phyloP scores from a whole-genome alignment of 768 basidiomycete species.

The Psilocybe sp. region DNA sequence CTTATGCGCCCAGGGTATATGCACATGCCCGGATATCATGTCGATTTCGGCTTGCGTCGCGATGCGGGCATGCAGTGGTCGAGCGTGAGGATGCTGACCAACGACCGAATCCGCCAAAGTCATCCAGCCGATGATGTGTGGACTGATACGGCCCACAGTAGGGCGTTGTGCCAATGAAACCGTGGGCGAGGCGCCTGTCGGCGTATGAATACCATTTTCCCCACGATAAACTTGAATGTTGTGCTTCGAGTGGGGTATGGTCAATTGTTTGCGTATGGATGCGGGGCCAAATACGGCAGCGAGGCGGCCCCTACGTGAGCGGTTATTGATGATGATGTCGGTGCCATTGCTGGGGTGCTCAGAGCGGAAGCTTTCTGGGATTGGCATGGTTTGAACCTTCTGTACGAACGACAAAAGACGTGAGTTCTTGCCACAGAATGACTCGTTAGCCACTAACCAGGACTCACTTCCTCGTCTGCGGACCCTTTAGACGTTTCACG shows the following conservation, averaged over 20 bases:
- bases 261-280: conserved; percentile 14
- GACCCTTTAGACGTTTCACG: neutral
- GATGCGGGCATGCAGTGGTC: conserved; percentile 17
- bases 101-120: conserved; percentile 23
- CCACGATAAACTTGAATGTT: conserved; percentile 3
- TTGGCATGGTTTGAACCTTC: too few species aligned
- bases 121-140: conserved; percentile 19
- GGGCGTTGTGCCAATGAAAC: neutral
- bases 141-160: conserved; percentile 7
- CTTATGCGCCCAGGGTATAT: conserved; percentile 20
- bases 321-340: too few species aligned
- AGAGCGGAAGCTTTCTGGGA: too few species aligned
- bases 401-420: too few species aligned
- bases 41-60: conserved; percentile 21
- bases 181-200: conserved; percentile 4
- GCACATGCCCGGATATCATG: conserved; percentile 22
- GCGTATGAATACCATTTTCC: conserved; percentile 4
- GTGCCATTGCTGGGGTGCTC: too few species aligned
- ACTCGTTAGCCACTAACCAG: too few species aligned
- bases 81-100: conserved; percentile 20
- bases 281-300: neutral
- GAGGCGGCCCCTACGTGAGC: neutral
- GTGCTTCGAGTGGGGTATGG: conserved; percentile 9
- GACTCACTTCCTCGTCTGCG: neutral
- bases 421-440: too few species aligned